Evolutionary conservation across 768 basidiomycete species (phyloP).

Genomic region (Leccinum boreale): DNA sequence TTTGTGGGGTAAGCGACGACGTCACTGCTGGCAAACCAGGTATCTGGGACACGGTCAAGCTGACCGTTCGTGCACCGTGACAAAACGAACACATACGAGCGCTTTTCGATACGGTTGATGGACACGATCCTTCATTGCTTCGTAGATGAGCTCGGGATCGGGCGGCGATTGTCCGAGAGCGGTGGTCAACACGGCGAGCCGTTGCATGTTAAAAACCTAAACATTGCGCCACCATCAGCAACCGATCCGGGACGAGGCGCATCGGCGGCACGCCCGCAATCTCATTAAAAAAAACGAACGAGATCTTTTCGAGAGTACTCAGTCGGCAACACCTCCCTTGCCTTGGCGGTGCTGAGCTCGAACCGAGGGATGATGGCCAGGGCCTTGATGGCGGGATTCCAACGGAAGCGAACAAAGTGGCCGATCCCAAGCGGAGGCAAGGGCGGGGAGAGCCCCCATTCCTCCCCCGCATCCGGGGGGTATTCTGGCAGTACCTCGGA

Average conservation of each 20-base stretch:
- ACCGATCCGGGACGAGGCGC: not conserved
- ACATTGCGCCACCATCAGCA: not conserved
- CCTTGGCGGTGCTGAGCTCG: conserved; percentile 94
- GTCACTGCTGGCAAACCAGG: conserved; percentile 95
- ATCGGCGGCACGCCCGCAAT: not conserved
- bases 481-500: conserved; percentile 97
- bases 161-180: conserved; percentile 89
- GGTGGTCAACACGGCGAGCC: conserved; percentile 93
- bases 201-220: conserved; percentile 96
- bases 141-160: conserved; percentile 94
- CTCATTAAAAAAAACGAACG: conserved; percentile 39
- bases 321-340: conserved; percentile 82
- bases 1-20: conserved; percentile 77
- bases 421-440: conserved; percentile 88
- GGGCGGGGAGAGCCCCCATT: conserved; percentile 90
- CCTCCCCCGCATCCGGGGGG: conserved; percentile 85
- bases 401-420: conserved; percentile 87
- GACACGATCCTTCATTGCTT: conserved; percentile 97
- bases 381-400: conserved; percentile 82
- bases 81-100: conserved; percentile 51
- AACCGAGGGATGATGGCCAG: conserved; percentile 94
- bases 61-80: not conserved
- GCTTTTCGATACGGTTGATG: conserved; percentile 94
- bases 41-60: conserved; percentile 51
- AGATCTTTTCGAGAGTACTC: conserved; percentile 87